Base-by-base conservation (phyloP, 2,329 filamentous ascomycete species). In the Aspergillus sp. region DNA sequence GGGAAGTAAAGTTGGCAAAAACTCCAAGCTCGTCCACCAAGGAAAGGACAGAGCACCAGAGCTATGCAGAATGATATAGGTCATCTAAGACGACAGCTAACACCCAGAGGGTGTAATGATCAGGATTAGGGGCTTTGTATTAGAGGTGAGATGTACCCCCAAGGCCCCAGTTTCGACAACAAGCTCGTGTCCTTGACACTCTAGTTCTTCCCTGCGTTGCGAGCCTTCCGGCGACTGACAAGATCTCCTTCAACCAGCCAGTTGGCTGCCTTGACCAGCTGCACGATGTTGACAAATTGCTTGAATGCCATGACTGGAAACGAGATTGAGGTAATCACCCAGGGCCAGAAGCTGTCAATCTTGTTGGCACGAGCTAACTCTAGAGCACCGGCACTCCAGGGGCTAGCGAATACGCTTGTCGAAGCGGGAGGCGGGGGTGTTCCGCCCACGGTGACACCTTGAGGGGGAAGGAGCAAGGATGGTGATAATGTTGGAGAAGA, bases 281-380 rank as follows among this genome's bases (percentile, higher is more conserved):
- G 95, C 48, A 98, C 84, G 51, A 97, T 83, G 70, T 99, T 99
- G 82, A 98, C 91, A 69, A 90, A 83, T 74, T 99, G 95, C 84
- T 99, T 99, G 66, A 87, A 82, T 23, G 86, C 80, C 93, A 98
- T 98, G 72, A 97, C 81, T 12, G 93, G 93, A 65, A 89, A 87
- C 68, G 90, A 93, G 66, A 96, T 77, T 25, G 86, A 85, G 45
- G 90, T 90, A 62, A 98, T 82, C 50, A 95, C 83, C 95, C 90
- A 92, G 0, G 90, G 90, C 68, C 86, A 76, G 62, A 82, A 84
- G 60, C 87, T 89, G 70, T 90, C 88, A 82, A 92, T 90, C 81
- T 98, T 98, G 82, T 97, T 98, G 56, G 92, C 93, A 61, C 91
- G 87, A 15, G 93, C 93, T 76, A 96, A 83, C 78, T 98, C 93